phyloP scores from a whole-genome alignment of 495 filamentous ascomycete species.

The Pyrenula massariospora region DNA sequence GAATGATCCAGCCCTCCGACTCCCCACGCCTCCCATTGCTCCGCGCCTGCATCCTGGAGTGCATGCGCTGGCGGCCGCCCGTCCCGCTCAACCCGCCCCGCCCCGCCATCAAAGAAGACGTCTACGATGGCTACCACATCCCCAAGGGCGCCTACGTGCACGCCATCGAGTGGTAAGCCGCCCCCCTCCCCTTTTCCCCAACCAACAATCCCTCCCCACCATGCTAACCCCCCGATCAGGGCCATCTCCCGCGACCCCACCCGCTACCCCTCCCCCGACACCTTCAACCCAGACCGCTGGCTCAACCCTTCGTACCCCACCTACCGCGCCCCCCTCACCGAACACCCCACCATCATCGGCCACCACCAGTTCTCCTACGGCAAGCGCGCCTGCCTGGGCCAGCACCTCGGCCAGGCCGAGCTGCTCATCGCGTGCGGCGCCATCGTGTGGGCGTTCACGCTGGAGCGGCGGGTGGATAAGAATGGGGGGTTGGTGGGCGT shows the following conservation, averaged over 20 bases:
- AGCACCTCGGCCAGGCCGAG: background rate
- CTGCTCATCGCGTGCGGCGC: background rate
- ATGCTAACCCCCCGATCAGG: background rate
- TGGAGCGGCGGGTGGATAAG: background rate
- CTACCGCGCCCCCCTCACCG: background rate
- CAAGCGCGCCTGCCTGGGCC: background rate
- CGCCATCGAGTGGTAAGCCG: slow-evolving; percentile 4
- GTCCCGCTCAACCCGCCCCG: slow-evolving; percentile 1
- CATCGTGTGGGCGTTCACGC: background rate
- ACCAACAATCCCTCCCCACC: too few relatives aligned
- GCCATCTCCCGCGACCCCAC: slow-evolving; percentile 1
- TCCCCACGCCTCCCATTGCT: background rate
- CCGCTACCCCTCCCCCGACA: background rate
- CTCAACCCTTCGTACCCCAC: slow-evolving; percentile 9
- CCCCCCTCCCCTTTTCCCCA: slow-evolving; percentile 4
- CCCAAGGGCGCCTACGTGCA: slow-evolving; percentile 3
- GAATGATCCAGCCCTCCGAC: background rate
- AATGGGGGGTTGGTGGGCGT: background rate
- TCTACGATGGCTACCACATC: slow-evolving; percentile 8
- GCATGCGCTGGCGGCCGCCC: background rate
- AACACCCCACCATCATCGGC: background rate
- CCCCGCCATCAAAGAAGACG: slow-evolving; percentile 5
- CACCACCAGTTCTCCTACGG: background rate
- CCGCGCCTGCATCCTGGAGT: background rate
- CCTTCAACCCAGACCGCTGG: slow-evolving; percentile 1